These are phyloP conservation scores for Epichloe sp. DNA, from an alignment of 2,329 filamentous ascomycete species.

Conservation along the genomic window DNA sequence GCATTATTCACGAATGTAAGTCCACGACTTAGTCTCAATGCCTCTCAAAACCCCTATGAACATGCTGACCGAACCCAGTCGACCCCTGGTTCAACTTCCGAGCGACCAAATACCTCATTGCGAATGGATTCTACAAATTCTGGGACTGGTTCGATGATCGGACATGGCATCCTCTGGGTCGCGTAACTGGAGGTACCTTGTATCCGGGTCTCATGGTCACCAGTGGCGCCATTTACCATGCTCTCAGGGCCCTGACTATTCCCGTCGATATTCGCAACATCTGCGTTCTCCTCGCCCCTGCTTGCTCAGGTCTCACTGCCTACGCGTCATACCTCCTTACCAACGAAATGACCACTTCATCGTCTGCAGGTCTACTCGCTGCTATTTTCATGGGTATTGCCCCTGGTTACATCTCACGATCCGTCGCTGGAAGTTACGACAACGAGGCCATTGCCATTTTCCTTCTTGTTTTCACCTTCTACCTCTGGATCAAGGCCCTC, in stretches of 20 bases:
- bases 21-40: conserved; percentile 15
- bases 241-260: conserved; percentile 74
- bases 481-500: conserved; percentile 95
- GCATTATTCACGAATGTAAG: conserved; percentile 99
- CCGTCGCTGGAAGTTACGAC: conserved; percentile 95
- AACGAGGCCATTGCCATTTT: conserved; percentile 99
- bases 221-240: conserved; percentile 90
- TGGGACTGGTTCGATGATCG: conserved; percentile 99
- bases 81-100: conserved; percentile 99
- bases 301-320: conserved; percentile 85
- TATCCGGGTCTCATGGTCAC: conserved; percentile 99
- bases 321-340: conserved; percentile 90
- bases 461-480: conserved; percentile 96
- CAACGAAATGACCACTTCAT: conserved; percentile 91
- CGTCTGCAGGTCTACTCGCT: conserved; percentile 86
- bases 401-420: conserved; percentile 94
- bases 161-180: conserved; percentile 97
- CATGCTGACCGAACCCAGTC: conserved; percentile 43
- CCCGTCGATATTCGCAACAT: conserved; percentile 98
- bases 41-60: not conserved
- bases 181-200: conserved; percentile 96
- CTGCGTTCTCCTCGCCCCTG: conserved; percentile 90
- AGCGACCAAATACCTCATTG: conserved; percentile 92
- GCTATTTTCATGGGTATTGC: conserved; percentile 96
- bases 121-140: conserved; percentile 96